These are phyloP conservation scores for Coemansia sp. DNA, from an alignment of 192 early-diverging fungal genomes.

Conservation along the genomic window DNA sequence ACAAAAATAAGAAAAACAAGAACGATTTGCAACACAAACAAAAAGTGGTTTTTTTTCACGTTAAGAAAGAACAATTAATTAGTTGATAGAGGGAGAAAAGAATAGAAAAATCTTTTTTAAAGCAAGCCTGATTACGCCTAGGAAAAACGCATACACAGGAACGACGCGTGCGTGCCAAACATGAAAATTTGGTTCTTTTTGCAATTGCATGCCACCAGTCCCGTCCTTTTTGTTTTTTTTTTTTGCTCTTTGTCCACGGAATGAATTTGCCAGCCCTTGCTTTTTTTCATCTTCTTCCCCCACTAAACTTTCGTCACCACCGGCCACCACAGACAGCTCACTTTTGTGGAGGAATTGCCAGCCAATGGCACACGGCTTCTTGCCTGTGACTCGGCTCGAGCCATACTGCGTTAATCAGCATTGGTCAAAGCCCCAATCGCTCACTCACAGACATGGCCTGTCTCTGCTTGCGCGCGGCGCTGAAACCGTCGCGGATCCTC, in stretches of 20 bases:
- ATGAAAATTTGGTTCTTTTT: background rate
- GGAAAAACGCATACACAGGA: background rate
- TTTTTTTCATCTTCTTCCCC: background rate
- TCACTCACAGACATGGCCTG: slow-evolving; percentile 36
- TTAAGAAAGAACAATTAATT: too few species aligned
- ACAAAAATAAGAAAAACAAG: too few species aligned
- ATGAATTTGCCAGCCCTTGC: background rate
- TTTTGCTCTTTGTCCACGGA: too few species aligned
- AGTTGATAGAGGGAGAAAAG: background rate
- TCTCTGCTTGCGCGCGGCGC: slow-evolving; percentile 21
- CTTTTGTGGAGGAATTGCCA: background rate
- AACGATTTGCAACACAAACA: background rate
- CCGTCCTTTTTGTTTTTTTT: too few species aligned
- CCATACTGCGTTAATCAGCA: too few species aligned
- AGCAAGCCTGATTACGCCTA: background rate
- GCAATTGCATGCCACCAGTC: too few species aligned
- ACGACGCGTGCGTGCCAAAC: background rate
- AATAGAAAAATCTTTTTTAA: slow-evolving; percentile 6
- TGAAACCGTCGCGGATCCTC: slow-evolving; percentile 11
- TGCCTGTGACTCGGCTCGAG: background rate
- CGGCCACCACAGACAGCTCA: too few species aligned
- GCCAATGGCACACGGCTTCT: background rate
- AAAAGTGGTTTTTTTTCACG: background rate
- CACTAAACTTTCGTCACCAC: slow-evolving; percentile 1
- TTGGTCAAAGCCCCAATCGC: slow-evolving; percentile 28